phyloP scores from a whole-genome alignment of 2,329 filamentous ascomycete species.

The Xylariaceae sp. region DNA sequence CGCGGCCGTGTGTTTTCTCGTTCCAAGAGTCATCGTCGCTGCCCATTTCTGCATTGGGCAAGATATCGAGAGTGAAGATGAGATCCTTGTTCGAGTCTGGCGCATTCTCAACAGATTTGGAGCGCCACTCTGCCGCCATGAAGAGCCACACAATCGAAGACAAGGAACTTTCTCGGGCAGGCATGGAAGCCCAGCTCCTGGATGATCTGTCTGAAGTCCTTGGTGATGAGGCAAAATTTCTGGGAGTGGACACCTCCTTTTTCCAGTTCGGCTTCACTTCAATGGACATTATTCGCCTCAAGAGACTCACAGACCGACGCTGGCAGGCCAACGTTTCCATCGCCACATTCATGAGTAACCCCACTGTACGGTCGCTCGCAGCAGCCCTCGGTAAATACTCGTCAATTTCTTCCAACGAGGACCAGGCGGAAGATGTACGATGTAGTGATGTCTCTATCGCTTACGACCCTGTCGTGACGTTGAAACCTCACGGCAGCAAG shows the following conservation, averaged over 20 bases:
- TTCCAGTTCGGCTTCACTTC: slow-evolving; percentile 34
- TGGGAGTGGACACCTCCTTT: slow-evolving; percentile 14
- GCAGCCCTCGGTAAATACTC: slow-evolving; percentile 12
- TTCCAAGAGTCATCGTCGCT: background rate
- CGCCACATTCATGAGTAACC: slow-evolving; percentile 30
- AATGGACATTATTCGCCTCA: slow-evolving; percentile 37
- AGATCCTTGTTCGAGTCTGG: background rate
- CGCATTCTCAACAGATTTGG: background rate
- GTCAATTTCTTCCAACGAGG: no score
- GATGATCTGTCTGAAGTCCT: background rate
- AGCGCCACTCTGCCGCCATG: no score
- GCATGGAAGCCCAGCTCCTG: background rate
- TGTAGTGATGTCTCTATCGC: background rate
- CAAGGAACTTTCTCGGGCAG: background rate
- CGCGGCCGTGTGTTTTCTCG: background rate
- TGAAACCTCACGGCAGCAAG: slow-evolving; percentile 27
- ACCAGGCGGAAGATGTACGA: no score
- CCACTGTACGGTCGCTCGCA: slow-evolving; percentile 25
- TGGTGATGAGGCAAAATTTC: slow-evolving; percentile 2
- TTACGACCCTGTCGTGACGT: slow-evolving; percentile 18
- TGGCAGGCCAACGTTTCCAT: slow-evolving; percentile 27
- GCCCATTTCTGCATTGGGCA: background rate
- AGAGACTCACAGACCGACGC: slow-evolving; percentile 21
- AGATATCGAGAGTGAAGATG: background rate
- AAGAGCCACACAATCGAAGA: background rate